These are phyloP conservation scores for Persicaria maculosa DNA, from an alignment of 148 eudicot genomes.

Conservation along the genomic window DNA sequence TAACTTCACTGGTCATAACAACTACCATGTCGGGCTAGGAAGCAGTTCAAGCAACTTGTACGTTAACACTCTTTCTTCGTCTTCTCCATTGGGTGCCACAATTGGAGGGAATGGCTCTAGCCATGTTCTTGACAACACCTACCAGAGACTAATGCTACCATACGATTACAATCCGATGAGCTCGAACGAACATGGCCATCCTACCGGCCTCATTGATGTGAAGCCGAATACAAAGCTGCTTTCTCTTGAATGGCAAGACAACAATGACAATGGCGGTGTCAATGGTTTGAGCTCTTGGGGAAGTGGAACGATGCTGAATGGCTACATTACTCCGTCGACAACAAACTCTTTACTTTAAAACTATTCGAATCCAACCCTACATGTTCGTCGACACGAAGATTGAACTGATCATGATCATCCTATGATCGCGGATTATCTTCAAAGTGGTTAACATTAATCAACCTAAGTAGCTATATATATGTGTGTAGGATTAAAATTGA, in stretches of 20 bases:
- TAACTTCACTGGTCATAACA: slow-evolving; percentile 9
- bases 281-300: slow-evolving; percentile 48
- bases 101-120: slow-evolving; percentile 26
- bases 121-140: slow-evolving; percentile 20
- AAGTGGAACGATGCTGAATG: slow-evolving; percentile 41
- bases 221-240: slow-evolving; percentile 70
- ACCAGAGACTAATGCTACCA: slow-evolving; percentile 37
- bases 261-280: slow-evolving; percentile 20
- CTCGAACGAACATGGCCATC: slow-evolving; percentile 18
- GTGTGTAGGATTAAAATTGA: neutral
- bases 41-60: slow-evolving; percentile 6
- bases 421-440: neutral
- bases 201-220: slow-evolving; percentile 35
- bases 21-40: neutral
- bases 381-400: neutral
- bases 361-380: neutral
- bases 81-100: slow-evolving; percentile 31
- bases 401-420: no score
- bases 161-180: slow-evolving; percentile 13
- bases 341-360: slow-evolving; percentile 51
- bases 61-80: slow-evolving; percentile 7
- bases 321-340: slow-evolving; percentile 47
- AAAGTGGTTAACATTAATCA: slow-evolving; percentile 1
- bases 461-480: neutral
- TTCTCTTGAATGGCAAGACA: slow-evolving; percentile 77